Base-by-base conservation (phyloP, 257 asterid species). In the Przewalskia tangutica region DNA sequence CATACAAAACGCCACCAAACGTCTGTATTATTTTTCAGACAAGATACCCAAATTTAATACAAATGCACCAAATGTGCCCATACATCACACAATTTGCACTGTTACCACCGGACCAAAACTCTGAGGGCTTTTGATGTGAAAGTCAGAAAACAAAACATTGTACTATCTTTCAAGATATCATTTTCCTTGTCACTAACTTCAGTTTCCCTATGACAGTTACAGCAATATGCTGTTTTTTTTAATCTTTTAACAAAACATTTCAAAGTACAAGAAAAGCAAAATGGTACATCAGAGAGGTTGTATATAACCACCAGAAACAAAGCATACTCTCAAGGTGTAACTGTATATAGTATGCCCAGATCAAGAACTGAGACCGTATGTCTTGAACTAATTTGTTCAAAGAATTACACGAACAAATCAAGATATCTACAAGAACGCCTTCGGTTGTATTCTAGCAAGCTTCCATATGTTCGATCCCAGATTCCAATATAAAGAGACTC, bases 391-490 rank as follows among this genome's bases (percentile, higher is more conserved):
- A 65, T 64, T 64, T 64, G 20, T 16, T 54, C 77, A 70, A 70
- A 70, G 55, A 17, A 54, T 86, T 84, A 93, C 82, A 82, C 42
- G 12, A 91, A 81, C 68, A 91, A 83, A 83, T 91, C 94, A 6
- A 89, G 91, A 86, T 90, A 91, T 42, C 85, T 89, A 79, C 88
- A 89, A 0, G 82, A 55, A 76, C 77, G 94, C 70, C 83, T 90
- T 80, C 89, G 75, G 84, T 91, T 89, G 81, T 86, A 91, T 84
- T 90, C 96, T 20, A 90, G 84, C 88, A 93, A 88, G 88, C 97
- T 93, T 20, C 96, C 96, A 11, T 91, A 90, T 0, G 92, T 93
- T 76, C 94, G 83, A 80, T 90, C 97, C 96, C 97, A 93, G 16
- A 93, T 86, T 14, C 96, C 96, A 23, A 91, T 81, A 62, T 84